Percentiles rank a stretch among this genome's conserved stretches.
phyloP scores from a whole-genome alignment of 176 grass and related monocot species.

The Dactylis glomerata region DNA sequence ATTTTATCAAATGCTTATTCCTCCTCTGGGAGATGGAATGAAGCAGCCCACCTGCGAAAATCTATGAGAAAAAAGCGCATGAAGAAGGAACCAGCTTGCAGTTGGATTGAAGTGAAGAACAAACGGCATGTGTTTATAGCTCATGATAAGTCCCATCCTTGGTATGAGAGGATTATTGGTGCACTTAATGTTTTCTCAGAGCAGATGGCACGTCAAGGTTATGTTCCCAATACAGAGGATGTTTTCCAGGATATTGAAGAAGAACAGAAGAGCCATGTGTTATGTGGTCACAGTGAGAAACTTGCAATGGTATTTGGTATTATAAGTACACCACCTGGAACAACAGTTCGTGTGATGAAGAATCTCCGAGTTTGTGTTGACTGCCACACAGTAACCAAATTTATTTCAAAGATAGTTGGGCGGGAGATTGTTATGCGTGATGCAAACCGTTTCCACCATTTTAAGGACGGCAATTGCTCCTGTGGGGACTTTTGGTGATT shows the following conservation, averaged over 20 bases:
- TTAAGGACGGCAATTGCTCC: slow-evolving; percentile 71
- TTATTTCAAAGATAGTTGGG: slow-evolving; percentile 57
- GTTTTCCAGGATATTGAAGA: slow-evolving; percentile 71
- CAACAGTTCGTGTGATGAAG: slow-evolving; percentile 58
- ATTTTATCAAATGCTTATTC: slow-evolving; percentile 73
- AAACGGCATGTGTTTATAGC: slow-evolving; percentile 56
- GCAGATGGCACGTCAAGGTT: slow-evolving; percentile 56
- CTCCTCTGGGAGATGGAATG: slow-evolving; percentile 63
- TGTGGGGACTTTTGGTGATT: slow-evolving; percentile 60
- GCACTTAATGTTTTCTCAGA: slow-evolving; percentile 59
- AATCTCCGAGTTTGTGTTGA: slow-evolving; percentile 74
- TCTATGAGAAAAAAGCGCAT: slow-evolving; percentile 61
- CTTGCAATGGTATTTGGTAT: slow-evolving; percentile 75
- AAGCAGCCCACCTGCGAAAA: slow-evolving; percentile 51
- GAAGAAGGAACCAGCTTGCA: slow-evolving; percentile 73
- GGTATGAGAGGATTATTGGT: slow-evolving; percentile 48
- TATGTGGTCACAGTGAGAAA: slow-evolving; percentile 80
- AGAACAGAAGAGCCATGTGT: slow-evolving; percentile 61
- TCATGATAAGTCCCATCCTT: slow-evolving; percentile 69
- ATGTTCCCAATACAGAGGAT: slow-evolving; percentile 65
- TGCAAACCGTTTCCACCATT: slow-evolving; percentile 63
- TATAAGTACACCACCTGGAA: slow-evolving; percentile 63
- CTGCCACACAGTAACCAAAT: slow-evolving; percentile 60
- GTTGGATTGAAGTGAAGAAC: slow-evolving; percentile 77
- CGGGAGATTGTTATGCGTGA: slow-evolving; percentile 74